Evolutionary conservation across 2,329 filamentous ascomycete genomes (phyloP).

Genomic region (Clonostachys byssicola): DNA sequence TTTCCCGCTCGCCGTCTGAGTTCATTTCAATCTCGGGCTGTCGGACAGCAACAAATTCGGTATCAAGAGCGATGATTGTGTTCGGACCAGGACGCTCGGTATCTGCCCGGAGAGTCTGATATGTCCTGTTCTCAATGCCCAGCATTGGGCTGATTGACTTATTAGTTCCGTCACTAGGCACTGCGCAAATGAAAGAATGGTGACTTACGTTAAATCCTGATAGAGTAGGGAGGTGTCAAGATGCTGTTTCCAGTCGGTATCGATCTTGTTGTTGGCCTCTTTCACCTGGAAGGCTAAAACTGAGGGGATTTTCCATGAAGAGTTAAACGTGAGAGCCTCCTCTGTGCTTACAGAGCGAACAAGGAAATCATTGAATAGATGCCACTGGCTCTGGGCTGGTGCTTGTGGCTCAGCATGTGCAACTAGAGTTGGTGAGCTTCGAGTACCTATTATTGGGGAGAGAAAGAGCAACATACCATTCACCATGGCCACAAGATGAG

Average conservation of each 20-base stretch:
- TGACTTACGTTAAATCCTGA: slow-evolving; percentile 54
- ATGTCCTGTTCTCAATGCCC: slow-evolving; percentile 39
- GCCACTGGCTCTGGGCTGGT: slow-evolving; percentile 71
- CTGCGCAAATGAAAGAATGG: neutral
- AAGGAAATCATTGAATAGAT: slow-evolving; percentile 95
- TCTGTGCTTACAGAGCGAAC: slow-evolving; percentile 75
- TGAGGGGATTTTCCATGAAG: slow-evolving; percentile 88
- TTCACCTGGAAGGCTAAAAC: slow-evolving; percentile 85
- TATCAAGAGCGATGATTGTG: slow-evolving; percentile 84
- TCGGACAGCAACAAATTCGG: slow-evolving; percentile 91
- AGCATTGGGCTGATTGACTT: slow-evolving; percentile 31
- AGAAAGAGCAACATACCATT: slow-evolving; percentile 54
- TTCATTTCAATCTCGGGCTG: slow-evolving; percentile 96
- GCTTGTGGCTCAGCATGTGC: slow-evolving; percentile 59
- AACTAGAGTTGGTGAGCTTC: slow-evolving; percentile 38
- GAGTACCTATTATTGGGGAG: slow-evolving; percentile 1
- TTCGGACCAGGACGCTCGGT: slow-evolving; percentile 66
- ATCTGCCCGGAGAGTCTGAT: slow-evolving; percentile 50
- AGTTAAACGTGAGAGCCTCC: slow-evolving; percentile 86
- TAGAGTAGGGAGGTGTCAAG: slow-evolving; percentile 85
- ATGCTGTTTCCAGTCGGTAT: slow-evolving; percentile 79
- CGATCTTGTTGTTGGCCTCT: slow-evolving; percentile 73
- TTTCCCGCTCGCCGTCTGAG: slow-evolving; percentile 87
- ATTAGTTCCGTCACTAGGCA: slow-evolving; percentile 15
- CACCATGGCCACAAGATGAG: slow-evolving; percentile 86